These are phyloP conservation scores for Xylaria castorea DNA, from an alignment of 495 filamentous ascomycete species.

Conservation along the genomic window DNA sequence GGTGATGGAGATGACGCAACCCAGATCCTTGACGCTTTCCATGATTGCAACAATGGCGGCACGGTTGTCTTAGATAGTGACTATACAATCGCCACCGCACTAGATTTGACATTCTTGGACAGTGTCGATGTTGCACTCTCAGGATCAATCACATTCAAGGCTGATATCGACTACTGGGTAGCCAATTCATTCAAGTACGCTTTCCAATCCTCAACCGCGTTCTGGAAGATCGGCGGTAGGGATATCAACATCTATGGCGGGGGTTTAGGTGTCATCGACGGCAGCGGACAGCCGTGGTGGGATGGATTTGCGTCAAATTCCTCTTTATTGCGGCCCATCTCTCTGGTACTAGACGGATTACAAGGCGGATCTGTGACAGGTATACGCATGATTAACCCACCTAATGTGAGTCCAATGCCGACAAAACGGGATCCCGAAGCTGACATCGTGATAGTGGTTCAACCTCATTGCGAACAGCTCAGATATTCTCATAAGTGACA, in stretches of 20 bases:
- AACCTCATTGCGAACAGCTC: slow-evolving; percentile 72
- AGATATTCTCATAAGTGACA: slow-evolving; percentile 69
- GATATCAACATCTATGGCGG: slow-evolving; percentile 43
- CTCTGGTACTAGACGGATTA: slow-evolving; percentile 68
- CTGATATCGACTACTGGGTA: slow-evolving; percentile 41
- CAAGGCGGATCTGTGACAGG: slow-evolving; percentile 66
- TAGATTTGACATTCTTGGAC: slow-evolving; percentile 68
- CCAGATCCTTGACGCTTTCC: slow-evolving; percentile 61
- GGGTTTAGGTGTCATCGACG: slow-evolving; percentile 39
- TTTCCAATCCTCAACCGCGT: slow-evolving; percentile 40
- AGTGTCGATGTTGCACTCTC: slow-evolving; percentile 60
- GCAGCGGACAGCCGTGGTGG: slow-evolving; percentile 70
- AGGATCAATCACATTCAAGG: slow-evolving; percentile 23
- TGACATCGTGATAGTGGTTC: slow-evolving; percentile 54
- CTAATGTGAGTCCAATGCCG: slow-evolving; percentile 48
- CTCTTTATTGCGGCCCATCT: slow-evolving; percentile 45
- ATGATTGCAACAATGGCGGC: slow-evolving; percentile 69
- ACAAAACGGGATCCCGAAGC: neutral
- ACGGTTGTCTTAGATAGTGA: slow-evolving; percentile 62
- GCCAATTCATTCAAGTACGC: slow-evolving; percentile 39
- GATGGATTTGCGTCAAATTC: slow-evolving; percentile 62
- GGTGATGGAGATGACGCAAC: slow-evolving; percentile 56
- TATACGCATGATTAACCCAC: slow-evolving; percentile 67
- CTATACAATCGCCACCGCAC: slow-evolving; percentile 66
- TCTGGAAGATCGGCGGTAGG: slow-evolving; percentile 43